A percentile compares a stretch with the other conserved stretches of the same genome.
phyloP scores from a whole-genome alignment of 305 asterid genomes.

The Fraxinus ornus region DNA sequence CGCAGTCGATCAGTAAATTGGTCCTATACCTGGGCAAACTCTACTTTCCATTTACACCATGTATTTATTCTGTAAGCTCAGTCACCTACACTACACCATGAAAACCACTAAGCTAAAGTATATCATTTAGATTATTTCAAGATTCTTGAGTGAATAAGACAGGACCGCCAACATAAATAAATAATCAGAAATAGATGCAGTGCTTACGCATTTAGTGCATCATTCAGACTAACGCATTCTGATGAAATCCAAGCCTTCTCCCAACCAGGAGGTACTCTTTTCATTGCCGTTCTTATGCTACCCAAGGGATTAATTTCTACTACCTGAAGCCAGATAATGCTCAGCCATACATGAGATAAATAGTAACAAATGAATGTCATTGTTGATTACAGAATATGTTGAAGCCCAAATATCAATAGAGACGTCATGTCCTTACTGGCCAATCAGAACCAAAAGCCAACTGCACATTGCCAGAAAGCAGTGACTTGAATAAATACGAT shows the following conservation, averaged over 20 bases:
- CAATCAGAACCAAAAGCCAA: constrained; percentile 97
- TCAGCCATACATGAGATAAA: neutral
- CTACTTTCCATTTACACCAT: neutral
- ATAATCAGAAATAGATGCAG: neutral
- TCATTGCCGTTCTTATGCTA: constrained; percentile 71
- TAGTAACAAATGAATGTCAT: constrained; percentile 1
- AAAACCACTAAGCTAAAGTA: neutral
- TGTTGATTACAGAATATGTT: neutral
- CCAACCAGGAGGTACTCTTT: constrained; percentile 79
- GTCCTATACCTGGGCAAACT: neutral
- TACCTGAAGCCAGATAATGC: constrained; percentile 49
- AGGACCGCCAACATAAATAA: neutral
- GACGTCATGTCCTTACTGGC: constrained; percentile 60
- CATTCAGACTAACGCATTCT: constrained; percentile 57
- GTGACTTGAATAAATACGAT: constrained; percentile 71
- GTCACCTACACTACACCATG: neutral
- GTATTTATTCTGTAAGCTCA: neutral
- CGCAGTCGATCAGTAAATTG: neutral
- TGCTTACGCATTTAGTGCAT: constrained; percentile 77
- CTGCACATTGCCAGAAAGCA: constrained; percentile 55
- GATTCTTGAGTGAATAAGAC: constrained; percentile 7
- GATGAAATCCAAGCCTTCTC: constrained; percentile 71
- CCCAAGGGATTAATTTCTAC: constrained; percentile 80
- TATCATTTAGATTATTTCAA: neutral
- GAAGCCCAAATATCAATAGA: neutral